Conservation (phyloP, 2,329 filamentous ascomycete species). For the Calonectria pauciramosa region DNA sequence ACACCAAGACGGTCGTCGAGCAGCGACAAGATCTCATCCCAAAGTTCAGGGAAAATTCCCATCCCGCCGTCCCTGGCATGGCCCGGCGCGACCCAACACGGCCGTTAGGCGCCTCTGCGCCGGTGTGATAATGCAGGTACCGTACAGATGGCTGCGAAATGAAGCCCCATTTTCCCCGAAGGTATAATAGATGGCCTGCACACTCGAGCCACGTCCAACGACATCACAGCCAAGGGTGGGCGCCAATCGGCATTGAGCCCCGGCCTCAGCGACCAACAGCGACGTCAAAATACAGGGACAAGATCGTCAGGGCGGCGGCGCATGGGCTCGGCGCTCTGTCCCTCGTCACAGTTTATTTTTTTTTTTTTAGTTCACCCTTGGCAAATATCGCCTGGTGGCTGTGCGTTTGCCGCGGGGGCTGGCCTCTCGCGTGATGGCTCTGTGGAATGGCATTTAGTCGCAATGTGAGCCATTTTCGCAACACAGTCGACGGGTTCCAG, state of each 20-base stretch:
- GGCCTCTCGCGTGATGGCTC: not conserved
- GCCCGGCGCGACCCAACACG: not conserved
- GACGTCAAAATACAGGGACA: constrained; percentile 12
- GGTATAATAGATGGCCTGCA: constrained; percentile 16
- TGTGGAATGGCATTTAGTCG: not conserved
- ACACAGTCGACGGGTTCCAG: not conserved
- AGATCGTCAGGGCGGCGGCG: constrained; percentile 9
- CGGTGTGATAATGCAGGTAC: constrained; percentile 24
- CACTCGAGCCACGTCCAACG: constrained; percentile 2
- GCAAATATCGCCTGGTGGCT: constrained; percentile 26
- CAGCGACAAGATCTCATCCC: not conserved
- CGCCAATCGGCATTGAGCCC: constrained; percentile 16
- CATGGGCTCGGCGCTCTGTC: constrained; percentile 1
- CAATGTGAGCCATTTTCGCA: not conserved
- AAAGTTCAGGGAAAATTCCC: not conserved
- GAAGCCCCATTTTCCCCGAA: constrained; percentile 1
- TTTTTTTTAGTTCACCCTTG: constrained; percentile 36
- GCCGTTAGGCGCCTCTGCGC: constrained; percentile 18
- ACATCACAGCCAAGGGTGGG: constrained; percentile 15
- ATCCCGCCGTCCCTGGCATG: not conserved
- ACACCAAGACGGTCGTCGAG: not conserved
- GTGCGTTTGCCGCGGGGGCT: constrained; percentile 2
- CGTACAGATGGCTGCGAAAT: constrained; percentile 19
- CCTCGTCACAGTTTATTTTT: constrained; percentile 23
- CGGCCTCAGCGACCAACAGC: not conserved